Conservation (phyloP, 345 rosid species). For the Rhodamnia rubescens region DNA sequence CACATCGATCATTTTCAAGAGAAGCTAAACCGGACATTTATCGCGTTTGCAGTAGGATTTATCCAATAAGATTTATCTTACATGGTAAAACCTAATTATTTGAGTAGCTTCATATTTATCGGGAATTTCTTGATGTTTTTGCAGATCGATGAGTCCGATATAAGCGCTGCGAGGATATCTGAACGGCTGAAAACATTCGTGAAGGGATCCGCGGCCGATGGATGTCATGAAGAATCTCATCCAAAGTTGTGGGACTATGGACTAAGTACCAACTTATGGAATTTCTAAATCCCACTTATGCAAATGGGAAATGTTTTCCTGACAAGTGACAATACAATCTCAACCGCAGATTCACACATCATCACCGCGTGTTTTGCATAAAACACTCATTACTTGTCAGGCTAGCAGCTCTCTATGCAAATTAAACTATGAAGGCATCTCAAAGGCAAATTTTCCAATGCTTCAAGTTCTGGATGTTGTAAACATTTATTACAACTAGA, state of each 20-base stretch:
- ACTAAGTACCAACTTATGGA: not conserved
- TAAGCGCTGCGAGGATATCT: constrained; percentile 17
- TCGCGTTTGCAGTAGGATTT: not conserved
- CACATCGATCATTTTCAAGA: not conserved
- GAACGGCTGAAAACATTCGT: constrained; percentile 29
- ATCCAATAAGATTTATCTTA: not conserved
- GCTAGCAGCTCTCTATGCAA: too few relatives aligned
- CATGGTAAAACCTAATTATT: not conserved
- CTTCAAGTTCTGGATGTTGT: not conserved
- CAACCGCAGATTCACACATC: too few relatives aligned
- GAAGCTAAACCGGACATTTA: not conserved
- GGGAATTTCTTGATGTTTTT: not conserved
- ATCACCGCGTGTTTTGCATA: too few relatives aligned
- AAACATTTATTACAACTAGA: not conserved
- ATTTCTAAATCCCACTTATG: not conserved
- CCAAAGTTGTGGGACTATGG: not conserved
- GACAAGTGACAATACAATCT: too few relatives aligned
- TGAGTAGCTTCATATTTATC: not conserved
- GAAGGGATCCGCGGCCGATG: constrained; percentile 6
- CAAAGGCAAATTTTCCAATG: not conserved
- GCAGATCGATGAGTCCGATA: constrained; percentile 20
- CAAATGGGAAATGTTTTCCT: too few relatives aligned
- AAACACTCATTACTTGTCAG: too few relatives aligned
- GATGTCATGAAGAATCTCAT: not conserved
- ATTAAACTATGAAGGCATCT: not conserved